phyloP scores from a whole-genome alignment of 345 rosid species.

The Gossypium stocksii region DNA sequence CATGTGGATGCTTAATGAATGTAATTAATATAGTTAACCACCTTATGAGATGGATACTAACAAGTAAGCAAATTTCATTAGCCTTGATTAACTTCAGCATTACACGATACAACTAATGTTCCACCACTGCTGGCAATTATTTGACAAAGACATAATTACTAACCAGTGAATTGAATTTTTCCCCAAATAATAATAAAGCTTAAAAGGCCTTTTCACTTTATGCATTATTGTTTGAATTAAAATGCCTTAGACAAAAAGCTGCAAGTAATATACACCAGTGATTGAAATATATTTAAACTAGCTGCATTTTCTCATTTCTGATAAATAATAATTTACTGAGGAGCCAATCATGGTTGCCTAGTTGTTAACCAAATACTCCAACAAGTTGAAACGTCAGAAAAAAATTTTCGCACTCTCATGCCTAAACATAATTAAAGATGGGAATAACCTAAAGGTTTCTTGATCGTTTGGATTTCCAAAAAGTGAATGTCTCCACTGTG shows the following conservation, averaged over 20 bases:
- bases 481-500: slow-evolving; percentile 87
- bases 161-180: neutral
- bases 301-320: neutral
- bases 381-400: neutral
- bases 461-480: slow-evolving; percentile 95
- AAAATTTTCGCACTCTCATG: neutral
- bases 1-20: neutral
- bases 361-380: neutral
- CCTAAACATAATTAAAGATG: slow-evolving; percentile 1
- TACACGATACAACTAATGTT: neutral
- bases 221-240: neutral
- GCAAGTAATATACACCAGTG: neutral
- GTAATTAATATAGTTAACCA: neutral
- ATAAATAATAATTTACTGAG: neutral
- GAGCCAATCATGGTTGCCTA: neutral
- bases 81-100: neutral
- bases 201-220: neutral
- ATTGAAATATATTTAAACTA: slow-evolving; percentile 4
- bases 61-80: neutral
- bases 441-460: slow-evolving; percentile 85
- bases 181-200: neutral
- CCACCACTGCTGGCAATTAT: neutral
- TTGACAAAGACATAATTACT: neutral
- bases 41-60: neutral
- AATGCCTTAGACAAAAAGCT: neutral